Evolutionary conservation across 179 eudicot genomes (phyloP), one percentile per base, ranked within the genome.

Genomic region (Carnegiea gigantea): DNA sequence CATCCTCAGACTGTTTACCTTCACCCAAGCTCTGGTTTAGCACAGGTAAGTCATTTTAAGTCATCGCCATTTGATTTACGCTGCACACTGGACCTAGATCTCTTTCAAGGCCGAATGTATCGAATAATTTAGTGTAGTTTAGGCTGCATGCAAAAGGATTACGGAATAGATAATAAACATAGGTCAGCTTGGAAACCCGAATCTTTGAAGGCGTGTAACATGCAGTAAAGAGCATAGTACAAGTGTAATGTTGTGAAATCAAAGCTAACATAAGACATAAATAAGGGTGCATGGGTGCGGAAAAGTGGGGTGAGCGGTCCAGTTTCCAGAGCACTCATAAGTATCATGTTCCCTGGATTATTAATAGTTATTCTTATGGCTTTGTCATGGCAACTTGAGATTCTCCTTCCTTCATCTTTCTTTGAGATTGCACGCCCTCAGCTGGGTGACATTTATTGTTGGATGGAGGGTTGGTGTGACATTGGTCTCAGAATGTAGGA

Each of bases 21-120:
- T 76, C 98, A 95, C 78, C 98, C 98, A 1, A 95, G 93, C 84
- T 92, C 98, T 24, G 98, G 98, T 78, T 87, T 95, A 80, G 95
- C 99, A n/a, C 94, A 95, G 97, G 99, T 95, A 78, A 81, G 78
- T 46, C 17, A 23, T 21, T 65, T 65, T 14, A 23, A 23, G 38
- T 75, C 9, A 26, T 44, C 65, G 57, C 36, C 57, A 67, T 70
- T 68, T 82, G 73, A 28, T 54, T 68, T 30, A 5, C 65, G 14
- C 54, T 49, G 53, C 44, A 33, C 17, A 23, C 24, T 18, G 10
- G 53, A 26, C 11, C 12, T 15, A 44, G 2, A n/a, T 73, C 8
- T 6, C 57, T 36, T 44, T 43, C 11, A 43, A 49, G 26, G 64
- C 62, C 23, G 15, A 80, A 53, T 26, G n/a, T 21, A 72, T 83